Base-by-base conservation (phyloP, 73 alveolate genomes). In the Blepharisma japonicum region DNA sequence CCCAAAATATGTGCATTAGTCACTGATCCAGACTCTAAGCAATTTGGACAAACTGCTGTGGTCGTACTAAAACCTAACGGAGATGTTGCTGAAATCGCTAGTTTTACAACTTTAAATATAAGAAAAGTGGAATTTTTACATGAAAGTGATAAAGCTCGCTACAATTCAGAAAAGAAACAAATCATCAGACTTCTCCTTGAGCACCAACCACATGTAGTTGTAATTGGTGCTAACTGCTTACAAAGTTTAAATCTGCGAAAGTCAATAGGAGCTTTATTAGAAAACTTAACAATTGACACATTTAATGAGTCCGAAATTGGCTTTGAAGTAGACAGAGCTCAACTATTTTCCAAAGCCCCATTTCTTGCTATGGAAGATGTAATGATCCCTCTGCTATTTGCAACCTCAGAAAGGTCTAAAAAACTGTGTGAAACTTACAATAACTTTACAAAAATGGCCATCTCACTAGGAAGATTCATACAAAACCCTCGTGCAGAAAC, bases 401-500 rank as follows among this genome's bases (percentile, higher is more conserved):
- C 80, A 45, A 70, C 55, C 27, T 70, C 68, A 7, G 55, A 70
- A 70, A 39, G 80, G 42, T 9, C 80, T 9, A 70, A 70, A 45
- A 23, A 45, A 9, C 21, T 70, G 42, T 70, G 11, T 45, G 20
- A 72, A n/a, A 54, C 11, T 2, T 70, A 18, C 25, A 47, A 47
- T 8, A 45, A 9, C 14, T 4, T 70, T 0, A 47, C 61, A 7
- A 23, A 45, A 25, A 39, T 45, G 66, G 80, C 80, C 5, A 70
- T 70, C 5, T 70, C 80, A 14, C 21, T 45, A n/a, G 80, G 55
- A 18, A 23, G 80, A 45, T 14, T 70, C 76, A 14, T n/a, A 2
- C 66, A 70, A 54, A 70, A 70, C 39, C 76, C 80, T 39, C 46
- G 56, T 4, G 80, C 80, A 38, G 80, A 70, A 45, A 70, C 80